Evolutionary conservation across 257 asterid species (phyloP).

Genomic region (Capsicum chinense): DNA sequence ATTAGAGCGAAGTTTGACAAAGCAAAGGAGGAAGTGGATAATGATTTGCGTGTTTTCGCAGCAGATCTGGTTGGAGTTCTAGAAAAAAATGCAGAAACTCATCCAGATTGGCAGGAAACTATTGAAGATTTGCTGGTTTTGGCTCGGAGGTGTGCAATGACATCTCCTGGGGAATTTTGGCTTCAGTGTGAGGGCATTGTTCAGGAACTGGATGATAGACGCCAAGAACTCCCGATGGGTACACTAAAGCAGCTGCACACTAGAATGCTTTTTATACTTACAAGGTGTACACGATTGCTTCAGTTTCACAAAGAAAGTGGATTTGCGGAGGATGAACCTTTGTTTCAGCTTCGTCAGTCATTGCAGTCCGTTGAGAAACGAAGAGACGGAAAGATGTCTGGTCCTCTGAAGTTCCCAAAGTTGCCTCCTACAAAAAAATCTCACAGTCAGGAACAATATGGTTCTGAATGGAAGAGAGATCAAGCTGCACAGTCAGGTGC

Average conservation of each 20-base stretch:
- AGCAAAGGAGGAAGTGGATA: conserved; percentile 98
- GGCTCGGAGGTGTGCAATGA: conserved; percentile 97
- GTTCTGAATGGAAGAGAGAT: conserved; percentile 71
- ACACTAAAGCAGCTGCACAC: conserved; percentile 94
- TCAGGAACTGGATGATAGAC: conserved; percentile 94
- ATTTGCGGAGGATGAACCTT: conserved; percentile 83
- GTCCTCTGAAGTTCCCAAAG: conserved; percentile 52
- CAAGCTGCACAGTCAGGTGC: conserved; percentile 49
- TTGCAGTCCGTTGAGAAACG: conserved; percentile 73
- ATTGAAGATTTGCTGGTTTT: conserved; percentile 91
- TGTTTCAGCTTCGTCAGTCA: conserved; percentile 81
- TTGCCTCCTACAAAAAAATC: conserved; percentile 64
- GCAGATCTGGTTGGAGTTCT: conserved; percentile 90
- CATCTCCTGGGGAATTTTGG: conserved; percentile 96
- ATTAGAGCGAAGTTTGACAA: conserved; percentile 89
- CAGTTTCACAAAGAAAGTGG: conserved; percentile 98
- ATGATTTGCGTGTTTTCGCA: conserved; percentile 93
- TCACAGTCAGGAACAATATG: conserved; percentile 88
- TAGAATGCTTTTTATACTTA: conserved; percentile 96
- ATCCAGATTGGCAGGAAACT: conserved; percentile 98
- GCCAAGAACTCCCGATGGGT: conserved; percentile 98
- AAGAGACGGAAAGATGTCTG: conserved; percentile 52
- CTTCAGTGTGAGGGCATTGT: conserved; percentile 99
- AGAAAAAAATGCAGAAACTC: conserved; percentile 88
- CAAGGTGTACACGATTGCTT: conserved; percentile 92